Evolutionary conservation across 1,139 yeast species (phyloP).

Genomic region (Taiozyma sp.): DNA sequence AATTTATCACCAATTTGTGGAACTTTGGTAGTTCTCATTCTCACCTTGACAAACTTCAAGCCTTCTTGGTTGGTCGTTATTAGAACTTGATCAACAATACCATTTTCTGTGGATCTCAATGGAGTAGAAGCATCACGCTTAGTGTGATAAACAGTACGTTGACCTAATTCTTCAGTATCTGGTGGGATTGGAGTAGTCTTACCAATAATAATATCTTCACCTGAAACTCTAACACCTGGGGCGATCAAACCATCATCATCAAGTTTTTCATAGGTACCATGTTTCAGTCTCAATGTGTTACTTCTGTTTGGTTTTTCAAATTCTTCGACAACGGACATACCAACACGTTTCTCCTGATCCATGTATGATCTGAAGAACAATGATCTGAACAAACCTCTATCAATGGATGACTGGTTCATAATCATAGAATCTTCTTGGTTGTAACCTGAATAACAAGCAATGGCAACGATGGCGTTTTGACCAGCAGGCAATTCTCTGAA

Average conservation of each 20-base stretch:
- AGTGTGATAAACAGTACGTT: slow-evolving; percentile 95
- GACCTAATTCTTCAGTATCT: slow-evolving; percentile 96
- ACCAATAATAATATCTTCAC: slow-evolving; percentile 98
- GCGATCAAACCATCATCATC: slow-evolving; percentile 98
- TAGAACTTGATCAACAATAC: slow-evolving; percentile 96
- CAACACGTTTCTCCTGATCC: slow-evolving; percentile 98
- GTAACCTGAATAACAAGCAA: slow-evolving; percentile 96
- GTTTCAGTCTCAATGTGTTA: slow-evolving; percentile 90
- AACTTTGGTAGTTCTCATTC: slow-evolving; percentile 97
- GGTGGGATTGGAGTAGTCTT: slow-evolving; percentile 98
- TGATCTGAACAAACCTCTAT: slow-evolving; percentile 93
- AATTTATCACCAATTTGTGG: slow-evolving; percentile 99
- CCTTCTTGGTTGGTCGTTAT: slow-evolving; percentile 98
- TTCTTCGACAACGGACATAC: slow-evolving; percentile 96
- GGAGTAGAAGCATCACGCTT: slow-evolving; percentile 99
- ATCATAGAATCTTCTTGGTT: slow-evolving; percentile 99
- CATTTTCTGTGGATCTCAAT: slow-evolving; percentile 92
- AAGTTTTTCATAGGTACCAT: slow-evolving; percentile 95
- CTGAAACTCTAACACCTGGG: slow-evolving; percentile 98
- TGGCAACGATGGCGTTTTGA: slow-evolving; percentile 97
- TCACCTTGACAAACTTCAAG: slow-evolving; percentile 91
- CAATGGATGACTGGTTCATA: slow-evolving; percentile 98
- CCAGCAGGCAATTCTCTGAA: slow-evolving; percentile 99
- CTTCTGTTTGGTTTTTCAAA: slow-evolving; percentile 95
- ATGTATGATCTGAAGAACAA: slow-evolving; percentile 94